A percentile compares a stretch with the other conserved stretches of the same genome.
These are phyloP conservation scores for Pinus taeda DNA, from an alignment of 75 land plant genomes.

Conservation along the genomic window DNA sequence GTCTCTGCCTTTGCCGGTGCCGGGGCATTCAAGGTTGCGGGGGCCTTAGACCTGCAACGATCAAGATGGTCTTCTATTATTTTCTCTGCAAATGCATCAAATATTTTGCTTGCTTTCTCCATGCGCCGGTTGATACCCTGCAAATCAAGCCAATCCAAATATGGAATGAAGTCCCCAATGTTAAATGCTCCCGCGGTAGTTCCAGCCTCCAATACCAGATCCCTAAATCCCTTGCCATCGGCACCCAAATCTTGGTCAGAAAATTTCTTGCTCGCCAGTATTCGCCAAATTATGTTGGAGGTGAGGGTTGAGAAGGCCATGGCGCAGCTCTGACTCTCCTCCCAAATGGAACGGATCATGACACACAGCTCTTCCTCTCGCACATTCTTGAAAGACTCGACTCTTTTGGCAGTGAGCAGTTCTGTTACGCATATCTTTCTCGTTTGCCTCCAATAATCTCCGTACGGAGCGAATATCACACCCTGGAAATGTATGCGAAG, in stretches of 20 bases:
- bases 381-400: not conserved
- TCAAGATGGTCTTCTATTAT: slow-evolving; percentile 50
- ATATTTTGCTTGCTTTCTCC: slow-evolving; percentile 16
- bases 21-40: not conserved
- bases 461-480: not conserved
- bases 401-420: not conserved
- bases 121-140: slow-evolving; percentile 36
- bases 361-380: not conserved
- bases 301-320: not conserved
- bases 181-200: slow-evolving; percentile 40
- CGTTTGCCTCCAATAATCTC: not conserved
- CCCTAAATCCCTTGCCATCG: slow-evolving; percentile 11
- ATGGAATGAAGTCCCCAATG: slow-evolving; percentile 56
- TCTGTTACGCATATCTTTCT: slow-evolving; percentile 1
- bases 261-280: slow-evolving; percentile 15
- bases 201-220: slow-evolving; percentile 17
- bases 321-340: not conserved
- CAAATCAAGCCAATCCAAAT: slow-evolving; percentile 35
- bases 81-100: slow-evolving; percentile 40
- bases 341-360: not conserved
- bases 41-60: slow-evolving; percentile 6
- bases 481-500: not conserved
- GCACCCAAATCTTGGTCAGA: slow-evolving; percentile 14
- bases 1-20: not conserved
- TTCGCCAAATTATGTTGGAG: slow-evolving; percentile 17